Evolutionary conservation across 208 protist species (phyloP).

Genomic region (Leptomonas pyrrhocoris): DNA sequence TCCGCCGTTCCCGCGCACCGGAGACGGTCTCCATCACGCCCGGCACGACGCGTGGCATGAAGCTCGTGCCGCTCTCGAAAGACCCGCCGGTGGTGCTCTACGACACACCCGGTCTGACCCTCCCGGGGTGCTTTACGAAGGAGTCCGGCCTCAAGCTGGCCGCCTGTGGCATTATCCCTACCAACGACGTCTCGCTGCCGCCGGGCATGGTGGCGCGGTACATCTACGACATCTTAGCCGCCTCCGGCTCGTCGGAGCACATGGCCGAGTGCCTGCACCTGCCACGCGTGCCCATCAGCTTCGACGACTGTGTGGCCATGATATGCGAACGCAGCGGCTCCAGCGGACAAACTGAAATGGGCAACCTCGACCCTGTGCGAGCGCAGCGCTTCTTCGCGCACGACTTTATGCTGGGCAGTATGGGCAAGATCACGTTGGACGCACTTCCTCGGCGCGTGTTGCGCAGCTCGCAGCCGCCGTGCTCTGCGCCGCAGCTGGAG

Average conservation of each 20-base stretch:
- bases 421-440: constrained; percentile 86
- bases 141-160: constrained; percentile 88
- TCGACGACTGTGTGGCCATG: constrained; percentile 90
- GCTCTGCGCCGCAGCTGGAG: constrained; percentile 20
- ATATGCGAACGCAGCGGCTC: constrained; percentile 87
- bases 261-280: constrained; percentile 88
- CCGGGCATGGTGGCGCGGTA: constrained; percentile 72
- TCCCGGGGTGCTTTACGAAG: constrained; percentile 85
- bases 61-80: constrained; percentile 80
- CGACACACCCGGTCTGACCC: constrained; percentile 88
- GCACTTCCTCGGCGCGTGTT: constrained; percentile 68
- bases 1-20: constrained; percentile 70
- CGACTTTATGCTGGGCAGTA: constrained; percentile 83
- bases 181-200: constrained; percentile 81
- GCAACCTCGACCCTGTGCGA: constrained; percentile 69
- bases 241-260: constrained; percentile 69
- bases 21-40: constrained; percentile 83
- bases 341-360: constrained; percentile 83
- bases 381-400: constrained; percentile 85
- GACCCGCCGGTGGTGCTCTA: constrained; percentile 88
- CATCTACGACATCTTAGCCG: constrained; percentile 81
- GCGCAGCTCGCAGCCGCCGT: constrained; percentile 14
- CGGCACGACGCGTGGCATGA: constrained; percentile 77
- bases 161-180: constrained; percentile 85
- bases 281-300: constrained; percentile 82